Percentiles rank a stretch among this genome's conserved stretches.
Conservation (phyloP, 148 eudicot species). For the Chenopodium quinoa region DNA sequence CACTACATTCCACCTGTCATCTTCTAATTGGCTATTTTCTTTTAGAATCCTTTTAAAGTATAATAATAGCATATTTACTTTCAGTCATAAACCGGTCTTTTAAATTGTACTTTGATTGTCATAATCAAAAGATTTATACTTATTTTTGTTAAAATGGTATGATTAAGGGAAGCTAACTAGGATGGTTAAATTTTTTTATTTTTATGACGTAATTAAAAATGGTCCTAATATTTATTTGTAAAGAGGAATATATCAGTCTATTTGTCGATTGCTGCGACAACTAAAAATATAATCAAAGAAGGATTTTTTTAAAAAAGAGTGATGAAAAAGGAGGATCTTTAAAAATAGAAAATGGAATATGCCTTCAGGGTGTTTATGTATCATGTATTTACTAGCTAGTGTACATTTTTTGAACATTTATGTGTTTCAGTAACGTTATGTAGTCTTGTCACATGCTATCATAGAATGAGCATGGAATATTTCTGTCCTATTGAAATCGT, state of each 20-base stretch:
- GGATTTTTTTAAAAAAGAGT: no score
- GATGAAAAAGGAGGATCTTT: slow-evolving; percentile 16
- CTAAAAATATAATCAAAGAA: not conserved
- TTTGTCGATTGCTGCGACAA: slow-evolving; percentile 23
- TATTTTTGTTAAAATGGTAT: not conserved
- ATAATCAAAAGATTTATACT: slow-evolving; percentile 2
- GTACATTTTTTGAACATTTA: not conserved
- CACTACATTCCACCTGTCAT: not conserved
- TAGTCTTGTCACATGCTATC: slow-evolving; percentile 21
- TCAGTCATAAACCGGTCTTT: not conserved
- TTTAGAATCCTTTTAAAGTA: not conserved
- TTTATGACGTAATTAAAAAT: slow-evolving; percentile 6
- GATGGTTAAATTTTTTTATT: not conserved
- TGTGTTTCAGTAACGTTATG: not conserved
- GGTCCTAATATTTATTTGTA: not conserved
- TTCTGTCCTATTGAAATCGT: slow-evolving; percentile 2
- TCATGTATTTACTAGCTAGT: no score
- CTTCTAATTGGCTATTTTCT: not conserved
- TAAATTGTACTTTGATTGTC: slow-evolving; percentile 9
- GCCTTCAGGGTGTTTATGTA: slow-evolving; percentile 11
- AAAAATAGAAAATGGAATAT: slow-evolving; percentile 26
- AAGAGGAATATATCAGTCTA: slow-evolving; percentile 13
- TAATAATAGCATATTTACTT: not conserved
- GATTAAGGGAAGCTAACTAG: not conserved
- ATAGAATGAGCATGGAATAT: not conserved